Conservation (phyloP, 176 grass and related monocot genomes). For the Dactylis glomerata region DNA sequence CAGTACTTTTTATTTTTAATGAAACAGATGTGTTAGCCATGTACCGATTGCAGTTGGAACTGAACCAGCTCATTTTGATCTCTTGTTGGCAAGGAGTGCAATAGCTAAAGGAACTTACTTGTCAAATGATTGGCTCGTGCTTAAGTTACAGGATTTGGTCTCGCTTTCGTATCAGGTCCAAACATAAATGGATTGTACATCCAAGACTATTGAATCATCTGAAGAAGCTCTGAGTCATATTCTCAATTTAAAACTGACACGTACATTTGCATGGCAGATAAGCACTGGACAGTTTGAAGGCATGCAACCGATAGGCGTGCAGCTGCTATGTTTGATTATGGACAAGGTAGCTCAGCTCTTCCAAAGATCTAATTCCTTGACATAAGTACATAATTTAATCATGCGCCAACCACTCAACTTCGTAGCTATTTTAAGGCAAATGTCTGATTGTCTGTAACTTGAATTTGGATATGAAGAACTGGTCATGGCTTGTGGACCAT, state of each 20-base stretch:
- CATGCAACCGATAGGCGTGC: constrained; percentile 89
- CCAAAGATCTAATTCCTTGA: background rate
- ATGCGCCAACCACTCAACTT: background rate
- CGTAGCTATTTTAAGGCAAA: constrained; percentile 21
- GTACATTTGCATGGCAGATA: constrained; percentile 60
- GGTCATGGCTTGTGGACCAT: background rate
- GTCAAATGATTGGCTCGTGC: constrained; percentile 78
- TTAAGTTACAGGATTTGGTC: constrained; percentile 91
- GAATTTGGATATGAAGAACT: background rate
- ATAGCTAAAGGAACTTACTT: constrained; percentile 38
- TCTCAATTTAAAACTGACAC: constrained; percentile 10
- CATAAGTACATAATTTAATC: constrained; percentile 4
- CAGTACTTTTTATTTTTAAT: constrained; percentile 19
- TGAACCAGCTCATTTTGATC: constrained; percentile 93
- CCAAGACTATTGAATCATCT: constrained; percentile 1
- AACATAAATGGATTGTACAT: constrained; percentile 25
- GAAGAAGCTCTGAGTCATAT: constrained; percentile 21
- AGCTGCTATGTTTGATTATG: constrained; percentile 90
- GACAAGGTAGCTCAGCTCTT: constrained; percentile 65
- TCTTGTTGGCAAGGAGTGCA: constrained; percentile 63
- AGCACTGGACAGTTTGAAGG: constrained; percentile 95
- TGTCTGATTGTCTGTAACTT: constrained; percentile 32
- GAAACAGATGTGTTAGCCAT: constrained; percentile 82
- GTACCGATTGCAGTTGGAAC: constrained; percentile 90
- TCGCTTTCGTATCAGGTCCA: constrained; percentile 94